phyloP scores from a whole-genome alignment of 306 rosid genomes.

The Cicer judaicum region DNA sequence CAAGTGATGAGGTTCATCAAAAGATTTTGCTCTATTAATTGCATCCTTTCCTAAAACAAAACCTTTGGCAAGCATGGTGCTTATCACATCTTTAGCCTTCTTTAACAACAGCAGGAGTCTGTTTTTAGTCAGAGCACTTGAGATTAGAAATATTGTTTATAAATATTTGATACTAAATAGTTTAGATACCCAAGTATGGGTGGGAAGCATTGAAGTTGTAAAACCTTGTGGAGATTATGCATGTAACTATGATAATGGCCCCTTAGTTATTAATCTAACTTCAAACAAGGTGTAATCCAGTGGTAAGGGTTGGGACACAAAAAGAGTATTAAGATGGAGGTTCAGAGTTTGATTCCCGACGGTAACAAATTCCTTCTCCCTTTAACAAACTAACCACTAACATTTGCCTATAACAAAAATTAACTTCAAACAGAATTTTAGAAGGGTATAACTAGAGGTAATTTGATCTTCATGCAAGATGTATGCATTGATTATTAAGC shows the following conservation, averaged over 20 bases:
- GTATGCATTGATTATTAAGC: neutral
- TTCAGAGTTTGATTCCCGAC: too few relatives aligned
- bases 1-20: conserved; percentile 66
- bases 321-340: too few relatives aligned
- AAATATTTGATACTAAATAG: neutral
- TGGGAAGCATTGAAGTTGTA: too few relatives aligned
- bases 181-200: too few relatives aligned
- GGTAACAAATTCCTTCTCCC: too few relatives aligned
- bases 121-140: conserved; percentile 34
- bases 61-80: conserved; percentile 78
- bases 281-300: neutral
- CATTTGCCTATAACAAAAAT: too few relatives aligned
- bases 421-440: neutral
- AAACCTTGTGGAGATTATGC: too few relatives aligned
- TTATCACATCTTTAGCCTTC: conserved; percentile 70
- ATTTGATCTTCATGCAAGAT: conserved; percentile 18
- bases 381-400: too few relatives aligned
- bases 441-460: neutral
- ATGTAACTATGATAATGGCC: too few relatives aligned
- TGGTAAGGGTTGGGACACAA: too few relatives aligned
- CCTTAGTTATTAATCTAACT: neutral
- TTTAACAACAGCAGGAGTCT: conserved; percentile 46
- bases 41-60: conserved; percentile 73
- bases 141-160: conserved; percentile 11
- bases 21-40: conserved; percentile 62